Evolutionary conservation across 768 basidiomycete genomes (phyloP).

Genomic region (Russula vinacea): DNA sequence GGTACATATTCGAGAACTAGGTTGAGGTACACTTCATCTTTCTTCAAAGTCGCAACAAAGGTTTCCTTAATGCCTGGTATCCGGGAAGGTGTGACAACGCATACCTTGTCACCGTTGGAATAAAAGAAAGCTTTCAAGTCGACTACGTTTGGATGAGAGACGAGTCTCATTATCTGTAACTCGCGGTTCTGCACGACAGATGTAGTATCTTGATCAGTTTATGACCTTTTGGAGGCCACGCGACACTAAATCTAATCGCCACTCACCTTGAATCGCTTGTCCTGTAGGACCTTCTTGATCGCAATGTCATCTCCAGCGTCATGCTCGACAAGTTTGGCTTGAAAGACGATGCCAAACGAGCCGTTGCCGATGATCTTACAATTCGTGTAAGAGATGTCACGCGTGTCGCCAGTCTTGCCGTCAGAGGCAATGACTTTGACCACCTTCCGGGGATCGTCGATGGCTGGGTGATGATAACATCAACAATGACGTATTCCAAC

Average conservation of each 20-base stretch:
- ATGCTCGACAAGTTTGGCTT: conserved; percentile 76
- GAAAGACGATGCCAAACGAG: conserved; percentile 98
- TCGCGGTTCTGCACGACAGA: conserved; percentile 79
- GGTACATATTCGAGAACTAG: conserved; percentile 99
- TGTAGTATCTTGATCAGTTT: conserved; percentile 7
- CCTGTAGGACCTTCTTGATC: conserved; percentile 99
- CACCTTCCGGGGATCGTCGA: conserved; percentile 96
- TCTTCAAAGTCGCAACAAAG: conserved; percentile 48
- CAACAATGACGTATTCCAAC: conserved; percentile 34
- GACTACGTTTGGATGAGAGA: conserved; percentile 96
- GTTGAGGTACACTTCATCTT: conserved; percentile 99
- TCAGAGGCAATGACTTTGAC: conserved; percentile 94
- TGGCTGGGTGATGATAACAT: conserved; percentile 45
- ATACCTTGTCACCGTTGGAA: conserved; percentile 97
- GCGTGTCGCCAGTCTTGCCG: conserved; percentile 87
- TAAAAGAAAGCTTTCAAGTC: conserved; percentile 99
- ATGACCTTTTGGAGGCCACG: conserved; percentile 9
- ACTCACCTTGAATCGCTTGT: conserved; percentile 99
- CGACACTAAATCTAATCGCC: conserved; percentile 6
- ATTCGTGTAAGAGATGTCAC: conserved; percentile 90
- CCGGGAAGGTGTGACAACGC: conserved; percentile 29
- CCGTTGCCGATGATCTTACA: conserved; percentile 99
- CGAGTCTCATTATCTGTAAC: conserved; percentile 97
- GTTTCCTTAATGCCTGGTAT: not conserved
- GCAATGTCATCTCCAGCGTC: conserved; percentile 84